Evolutionary conservation across 768 basidiomycete genomes (phyloP), one percentile per base, ranked within the genome.

Genomic region (Tremella yokohamensis): DNA sequence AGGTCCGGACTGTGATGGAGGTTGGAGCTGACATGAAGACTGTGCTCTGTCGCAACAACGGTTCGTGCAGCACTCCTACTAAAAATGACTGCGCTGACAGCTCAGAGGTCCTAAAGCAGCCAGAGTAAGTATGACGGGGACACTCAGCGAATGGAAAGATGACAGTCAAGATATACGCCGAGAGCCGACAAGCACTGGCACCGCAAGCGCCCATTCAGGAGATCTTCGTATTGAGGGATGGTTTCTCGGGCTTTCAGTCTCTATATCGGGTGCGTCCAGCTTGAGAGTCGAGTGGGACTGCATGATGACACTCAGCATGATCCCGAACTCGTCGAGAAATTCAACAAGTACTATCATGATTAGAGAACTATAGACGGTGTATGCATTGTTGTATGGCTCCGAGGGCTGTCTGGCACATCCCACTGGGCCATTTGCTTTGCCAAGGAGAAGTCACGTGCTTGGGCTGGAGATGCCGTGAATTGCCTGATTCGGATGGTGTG

Each of bases 301-400:
- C 34, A n/a, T 19, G n/a, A n/a, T 29, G 24, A 18, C 1, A 20
- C n/a, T 18, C 54, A 76, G 75, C 54, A 74, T 56, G 73, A 76
- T 38, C 69, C 73, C 2, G 68, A 64, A 20, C 53, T 76, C 56
- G 61, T 76, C 3, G 75, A 76, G 49, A 74, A 76, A 58, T 76
- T 72, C 65, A 74, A 76, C 58, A 71, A 69, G 65, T 63, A 61
- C 29, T 74, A 72, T 53, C 73, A 74, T 55, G 68, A 74, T 45
- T 74, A 34, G 29, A 34, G 4, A 11, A 11, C 29, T 34, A 45
- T 45, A 45, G 42, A 45, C 42, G n/a, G n/a, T 45, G 42, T 45
- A 4, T 45, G 42, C n/a, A 45, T 45, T 45, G n/a, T 22, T 22
- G 42, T 45, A 18, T 16, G 4, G 22, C n/a, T n/a, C n/a, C n/a